Percentiles rank a stretch among this genome's conserved stretches.
Evolutionary conservation across 805 yeast genomes (phyloP).

Genomic region (Wilhelminamyces savonicus): DNA sequence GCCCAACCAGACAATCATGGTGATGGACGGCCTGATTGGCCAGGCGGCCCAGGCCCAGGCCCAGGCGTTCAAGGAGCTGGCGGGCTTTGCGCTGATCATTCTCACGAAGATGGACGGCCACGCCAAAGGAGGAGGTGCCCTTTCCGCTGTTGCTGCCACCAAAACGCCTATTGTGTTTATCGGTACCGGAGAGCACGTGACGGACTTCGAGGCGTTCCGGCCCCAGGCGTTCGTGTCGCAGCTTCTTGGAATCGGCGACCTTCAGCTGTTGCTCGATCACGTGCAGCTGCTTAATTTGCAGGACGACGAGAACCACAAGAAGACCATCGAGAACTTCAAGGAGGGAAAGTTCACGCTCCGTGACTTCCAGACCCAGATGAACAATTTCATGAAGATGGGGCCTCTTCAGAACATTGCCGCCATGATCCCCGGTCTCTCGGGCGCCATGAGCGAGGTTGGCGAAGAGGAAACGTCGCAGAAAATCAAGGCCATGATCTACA

Average conservation of each 20-base stretch:
- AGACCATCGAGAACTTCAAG: slow-evolving; percentile 84
- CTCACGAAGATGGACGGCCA: slow-evolving; percentile 98
- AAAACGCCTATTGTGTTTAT: slow-evolving; percentile 91
- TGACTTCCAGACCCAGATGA: slow-evolving; percentile 92
- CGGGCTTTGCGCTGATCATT: slow-evolving; percentile 92
- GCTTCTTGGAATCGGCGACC: slow-evolving; percentile 90
- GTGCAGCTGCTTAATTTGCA: slow-evolving; percentile 76
- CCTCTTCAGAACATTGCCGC: slow-evolving; percentile 89
- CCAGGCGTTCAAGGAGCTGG: slow-evolving; percentile 84
- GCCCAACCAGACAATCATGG: slow-evolving; percentile 98
- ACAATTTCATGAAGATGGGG: slow-evolving; percentile 93
- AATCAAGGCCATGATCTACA: slow-evolving; percentile 81
- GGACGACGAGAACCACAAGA: slow-evolving; percentile 67
- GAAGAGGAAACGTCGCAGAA: slow-evolving; percentile 86
- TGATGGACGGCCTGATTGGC: slow-evolving; percentile 93
- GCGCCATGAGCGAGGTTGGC: slow-evolving; percentile 78
- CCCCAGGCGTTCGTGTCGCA: slow-evolving; percentile 89
- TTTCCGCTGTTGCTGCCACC: slow-evolving; percentile 96
- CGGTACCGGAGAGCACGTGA: slow-evolving; percentile 97
- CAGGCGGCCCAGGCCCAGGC: slow-evolving; percentile 98
- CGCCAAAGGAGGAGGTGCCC: slow-evolving; percentile 99
- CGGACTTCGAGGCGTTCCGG: slow-evolving; percentile 85
- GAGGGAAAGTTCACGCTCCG: slow-evolving; percentile 91
- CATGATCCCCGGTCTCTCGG: slow-evolving; percentile 90
- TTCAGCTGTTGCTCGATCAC: slow-evolving; percentile 90